These are phyloP conservation scores for Harringtonia aguacate DNA, from an alignment of 2,329 filamentous ascomycete species.

Conservation along the genomic window DNA sequence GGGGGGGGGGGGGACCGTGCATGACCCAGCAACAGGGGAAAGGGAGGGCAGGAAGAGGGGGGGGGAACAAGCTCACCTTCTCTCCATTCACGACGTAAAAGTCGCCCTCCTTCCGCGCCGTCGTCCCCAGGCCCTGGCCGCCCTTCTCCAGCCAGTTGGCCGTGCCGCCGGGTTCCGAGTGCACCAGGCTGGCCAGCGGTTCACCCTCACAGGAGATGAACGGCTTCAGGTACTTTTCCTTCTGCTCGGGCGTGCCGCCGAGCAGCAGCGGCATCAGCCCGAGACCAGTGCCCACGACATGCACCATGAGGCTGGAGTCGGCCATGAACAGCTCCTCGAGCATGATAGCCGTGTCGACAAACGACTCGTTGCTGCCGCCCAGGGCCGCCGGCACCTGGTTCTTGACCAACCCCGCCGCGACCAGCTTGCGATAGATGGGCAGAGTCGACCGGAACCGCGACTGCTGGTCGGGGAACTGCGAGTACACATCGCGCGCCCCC, in stretches of 20 bases:
- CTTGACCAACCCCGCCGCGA: constrained; percentile 32
- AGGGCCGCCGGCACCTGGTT: constrained; percentile 32
- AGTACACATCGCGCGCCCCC: background rate
- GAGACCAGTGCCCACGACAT: constrained; percentile 39
- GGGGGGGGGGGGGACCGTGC: no score
- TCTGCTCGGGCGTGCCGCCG: constrained; percentile 26
- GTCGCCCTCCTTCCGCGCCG: constrained; percentile 34
- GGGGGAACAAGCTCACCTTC: constrained; percentile 24
- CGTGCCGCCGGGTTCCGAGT: constrained; percentile 39
- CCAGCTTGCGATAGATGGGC: constrained; percentile 33
- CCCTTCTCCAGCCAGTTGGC: constrained; percentile 42
- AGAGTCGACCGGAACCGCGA: constrained; percentile 34
- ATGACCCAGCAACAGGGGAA: no score
- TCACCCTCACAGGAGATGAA: constrained; percentile 33
- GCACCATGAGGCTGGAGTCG: constrained; percentile 37
- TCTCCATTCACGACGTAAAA: constrained; percentile 40
- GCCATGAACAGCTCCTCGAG: constrained; percentile 42
- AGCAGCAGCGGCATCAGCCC: constrained; percentile 40
- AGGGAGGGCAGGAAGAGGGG: no score
- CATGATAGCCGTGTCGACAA: constrained; percentile 37
- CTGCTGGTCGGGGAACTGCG: background rate
- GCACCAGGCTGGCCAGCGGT: constrained; percentile 38
- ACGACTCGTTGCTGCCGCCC: constrained; percentile 31
- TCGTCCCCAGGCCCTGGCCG: constrained; percentile 34
- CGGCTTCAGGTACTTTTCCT: constrained; percentile 30